Base-by-base conservation (phyloP, 1,284 basidiomycete genomes). In the Puccinia horiana region DNA sequence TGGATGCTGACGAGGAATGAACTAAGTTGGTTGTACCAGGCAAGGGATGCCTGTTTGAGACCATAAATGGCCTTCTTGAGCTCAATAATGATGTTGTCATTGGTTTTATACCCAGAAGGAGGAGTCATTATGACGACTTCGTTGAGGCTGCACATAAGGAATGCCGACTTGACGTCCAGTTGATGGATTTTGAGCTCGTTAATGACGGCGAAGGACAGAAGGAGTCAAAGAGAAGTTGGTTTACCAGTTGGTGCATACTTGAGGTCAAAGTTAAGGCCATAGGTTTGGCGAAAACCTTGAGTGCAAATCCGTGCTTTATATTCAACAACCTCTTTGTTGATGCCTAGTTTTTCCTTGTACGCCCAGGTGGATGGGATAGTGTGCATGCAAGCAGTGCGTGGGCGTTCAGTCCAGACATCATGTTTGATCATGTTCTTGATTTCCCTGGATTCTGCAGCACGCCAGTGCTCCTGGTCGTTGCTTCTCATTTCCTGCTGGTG, bases 11-110 rank as follows among this genome's bases (percentile, higher is more conserved):
- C 1, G 49, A 58, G 56, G 14, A 58, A 58, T 1, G 2, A 5
- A 29, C n/a, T 29, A 26, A 69, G 65, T 20, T 26, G 35, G 3
- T 40, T 37, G 65, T 69, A 69, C 65, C 65, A 69, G 2, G 65
- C 65, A 5, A 69, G 65, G 5, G 42, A 44, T 40, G 65, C 32
- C 18, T 69, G 65, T 40, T 69, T 69, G 4, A 69, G 35, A 2
- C 65, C 65, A 26, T 69, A 69, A 11, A 69, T 69, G 5, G 65
- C 65, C 35, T 69, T 69, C 18, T 69, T 37, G 65, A 69, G 35
- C 9, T 40, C 3, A 11, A 69, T 29, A 6, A 69, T 32, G 4
- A 40, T 40, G 35, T 23, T 20, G 3, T 69, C n/a, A 2, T 11
- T 18, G 6, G 8, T 40, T 23, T 14, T 37, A 18, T 40, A 40